Percentiles rank a stretch among this genome's conserved stretches.
Evolutionary conservation across 2,329 filamentous ascomycete genomes (phyloP).

Genomic region (Magnaporthiopsis incrustans): DNA sequence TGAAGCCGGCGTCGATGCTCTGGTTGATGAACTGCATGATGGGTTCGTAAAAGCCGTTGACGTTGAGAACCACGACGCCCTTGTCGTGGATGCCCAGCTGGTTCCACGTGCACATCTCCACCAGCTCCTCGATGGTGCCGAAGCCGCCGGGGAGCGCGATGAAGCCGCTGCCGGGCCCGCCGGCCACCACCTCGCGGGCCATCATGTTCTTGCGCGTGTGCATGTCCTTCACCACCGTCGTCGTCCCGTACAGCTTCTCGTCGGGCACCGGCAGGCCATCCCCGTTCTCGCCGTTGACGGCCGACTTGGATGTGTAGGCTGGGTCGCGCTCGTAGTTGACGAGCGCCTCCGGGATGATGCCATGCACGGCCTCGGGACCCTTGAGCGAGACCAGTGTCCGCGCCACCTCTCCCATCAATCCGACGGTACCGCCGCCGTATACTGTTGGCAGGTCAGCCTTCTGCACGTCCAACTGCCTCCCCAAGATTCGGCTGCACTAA

Average conservation of each 20-base stretch:
- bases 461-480: background rate
- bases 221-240: slow-evolving; percentile 90
- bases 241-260: slow-evolving; percentile 64
- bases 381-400: slow-evolving; percentile 76
- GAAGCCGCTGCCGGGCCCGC: slow-evolving; percentile 79
- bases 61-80: slow-evolving; percentile 75
- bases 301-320: slow-evolving; percentile 34
- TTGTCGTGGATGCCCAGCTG: slow-evolving; percentile 84
- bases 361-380: slow-evolving; percentile 77
- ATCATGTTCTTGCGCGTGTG: slow-evolving; percentile 92
- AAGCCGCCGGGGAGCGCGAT: slow-evolving; percentile 84
- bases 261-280: slow-evolving; percentile 50
- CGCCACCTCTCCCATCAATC: slow-evolving; percentile 91
- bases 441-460: slow-evolving; percentile 39
- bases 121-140: slow-evolving; percentile 92
- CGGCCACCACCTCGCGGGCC: slow-evolving; percentile 77
- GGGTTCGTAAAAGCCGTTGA: slow-evolving; percentile 88
- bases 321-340: slow-evolving; percentile 68
- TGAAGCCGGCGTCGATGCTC: slow-evolving; percentile 69
- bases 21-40: slow-evolving; percentile 73
- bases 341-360: slow-evolving; percentile 84
- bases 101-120: slow-evolving; percentile 90
- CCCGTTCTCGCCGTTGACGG: slow-evolving; percentile 26
- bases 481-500: slow-evolving; percentile 22
- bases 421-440: slow-evolving; percentile 90